phyloP scores from a whole-genome alignment of 345 rosid species.

The Eucalyptus polyanthemos region DNA sequence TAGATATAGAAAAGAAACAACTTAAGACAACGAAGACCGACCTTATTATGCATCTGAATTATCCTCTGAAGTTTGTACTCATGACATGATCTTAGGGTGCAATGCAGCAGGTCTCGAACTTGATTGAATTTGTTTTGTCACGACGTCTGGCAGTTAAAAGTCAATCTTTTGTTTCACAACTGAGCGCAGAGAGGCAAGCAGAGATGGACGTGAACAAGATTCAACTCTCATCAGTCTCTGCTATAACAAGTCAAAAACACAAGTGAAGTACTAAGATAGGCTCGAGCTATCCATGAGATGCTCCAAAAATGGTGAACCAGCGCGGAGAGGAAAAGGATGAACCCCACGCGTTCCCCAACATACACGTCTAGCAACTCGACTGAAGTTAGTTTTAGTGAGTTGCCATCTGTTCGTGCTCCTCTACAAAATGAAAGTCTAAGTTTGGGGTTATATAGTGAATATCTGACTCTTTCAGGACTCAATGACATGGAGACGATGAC shows the following conservation, averaged over 20 bases:
- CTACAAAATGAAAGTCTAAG: background rate
- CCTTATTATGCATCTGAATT: background rate
- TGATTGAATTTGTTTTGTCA: background rate
- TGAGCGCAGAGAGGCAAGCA: background rate
- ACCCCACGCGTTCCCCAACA: background rate
- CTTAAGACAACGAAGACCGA: background rate
- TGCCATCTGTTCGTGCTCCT: background rate
- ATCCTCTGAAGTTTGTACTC: background rate
- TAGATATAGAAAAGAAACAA: background rate
- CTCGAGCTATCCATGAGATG: background rate
- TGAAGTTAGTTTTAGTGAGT: background rate
- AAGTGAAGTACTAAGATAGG: background rate
- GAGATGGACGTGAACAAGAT: background rate
- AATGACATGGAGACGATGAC: background rate
- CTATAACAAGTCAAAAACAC: background rate
- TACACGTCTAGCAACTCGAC: background rate
- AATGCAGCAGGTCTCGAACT: background rate
- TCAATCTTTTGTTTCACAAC: background rate
- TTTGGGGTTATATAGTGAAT: background rate
- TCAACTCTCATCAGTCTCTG: background rate
- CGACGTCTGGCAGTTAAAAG: background rate
- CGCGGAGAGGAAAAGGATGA: background rate
- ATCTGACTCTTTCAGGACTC: background rate
- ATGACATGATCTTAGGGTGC: background rate
- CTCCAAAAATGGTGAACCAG: background rate